Base-by-base conservation (phyloP, 2,329 filamentous ascomycete species). In the Tolypocladium tropicale region DNA sequence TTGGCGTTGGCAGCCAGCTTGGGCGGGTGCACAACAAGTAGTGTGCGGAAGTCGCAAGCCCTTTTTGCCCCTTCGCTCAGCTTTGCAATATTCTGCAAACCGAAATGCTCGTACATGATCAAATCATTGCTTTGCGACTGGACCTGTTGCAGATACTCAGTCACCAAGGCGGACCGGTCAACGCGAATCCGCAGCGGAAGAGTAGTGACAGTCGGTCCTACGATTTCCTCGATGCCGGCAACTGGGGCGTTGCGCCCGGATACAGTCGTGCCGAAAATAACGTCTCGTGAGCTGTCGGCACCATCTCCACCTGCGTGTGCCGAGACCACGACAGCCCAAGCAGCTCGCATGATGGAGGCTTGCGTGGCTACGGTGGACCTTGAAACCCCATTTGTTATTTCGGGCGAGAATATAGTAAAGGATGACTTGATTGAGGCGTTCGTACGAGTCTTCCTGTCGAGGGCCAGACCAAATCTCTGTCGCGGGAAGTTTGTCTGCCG, bases 201-300 rank as follows among this genome's bases (percentile, higher is more conserved):
- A 0, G 82, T 85, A 2, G 80, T 78, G 59, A 84, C 82, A 74
- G 82, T 82, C 1, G 81, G 81, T 0, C 81, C 82, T 57, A 81
- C 77, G 51, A 84, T 83, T 57, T 79, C 69, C 57, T 82, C 78
- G 58, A 72, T 71, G 2, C 75, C 77, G 0, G 71, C 61, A 25
- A 80, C 70, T 1, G 76, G 72, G 0, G 75, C 74, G 55, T 78
- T 78, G 25, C 82, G 78, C 2, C 82, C 81, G 0, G 80, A 82
- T 4, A 85, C 70, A 0, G 81, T 84, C 69, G 82, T 78, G 9
- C 81, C 81, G 57, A 84, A 83, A 12, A 83, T 71, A 9, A 84
- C 72, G 56, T 84, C 81, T n/a, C 55, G 37, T 9, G 52, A 51
- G 18, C 56, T 56, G 4, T 54, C 55, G 28, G 56, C 54, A 16